Percentiles rank a stretch among this genome's conserved stretches.
These are phyloP conservation scores for Pythium phragmiticola DNA, from an alignment of 352 stramenopile genomes.

Conservation along the genomic window DNA sequence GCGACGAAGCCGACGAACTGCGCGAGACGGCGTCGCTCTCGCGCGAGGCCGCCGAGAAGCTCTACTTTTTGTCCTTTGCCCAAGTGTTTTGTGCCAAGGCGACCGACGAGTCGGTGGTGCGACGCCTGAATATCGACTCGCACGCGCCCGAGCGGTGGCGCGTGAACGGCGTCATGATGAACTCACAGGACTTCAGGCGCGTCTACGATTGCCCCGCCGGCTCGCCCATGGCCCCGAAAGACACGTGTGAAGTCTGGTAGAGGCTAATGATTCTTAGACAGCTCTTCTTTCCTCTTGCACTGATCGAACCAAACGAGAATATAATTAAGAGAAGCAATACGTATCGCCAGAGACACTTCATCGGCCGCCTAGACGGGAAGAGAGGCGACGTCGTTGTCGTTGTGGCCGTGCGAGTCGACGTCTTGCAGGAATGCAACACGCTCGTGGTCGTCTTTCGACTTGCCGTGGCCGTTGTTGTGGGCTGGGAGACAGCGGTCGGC, in stretches of 20 bases:
- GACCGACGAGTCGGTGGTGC: slow-evolving; percentile 53
- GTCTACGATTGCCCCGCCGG: slow-evolving; percentile 55
- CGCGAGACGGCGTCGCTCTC: slow-evolving; percentile 13
- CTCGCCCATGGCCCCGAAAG: slow-evolving; percentile 65
- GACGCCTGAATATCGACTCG: slow-evolving; percentile 52
- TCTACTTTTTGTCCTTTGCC: slow-evolving; percentile 82
- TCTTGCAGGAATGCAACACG: slow-evolving; percentile 9
- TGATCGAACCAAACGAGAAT: not conserved
- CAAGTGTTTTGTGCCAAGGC: slow-evolving; percentile 70
- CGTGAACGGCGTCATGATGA: slow-evolving; percentile 78
- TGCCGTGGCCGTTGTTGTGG: not conserved
- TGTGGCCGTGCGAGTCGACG: not conserved
- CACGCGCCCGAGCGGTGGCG: slow-evolving; percentile 73
- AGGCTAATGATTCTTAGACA: too few species aligned
- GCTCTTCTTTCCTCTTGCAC: too few species aligned
- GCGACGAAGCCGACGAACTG: slow-evolving; percentile 29
- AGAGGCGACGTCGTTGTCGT: slow-evolving; percentile 19
- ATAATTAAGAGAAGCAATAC: slow-evolving; percentile 1
- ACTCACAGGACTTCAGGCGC: slow-evolving; percentile 63
- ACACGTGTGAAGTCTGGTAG: slow-evolving; percentile 72
- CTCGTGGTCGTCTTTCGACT: not conserved
- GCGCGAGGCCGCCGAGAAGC: slow-evolving; percentile 38
- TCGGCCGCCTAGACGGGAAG: slow-evolving; percentile 16
- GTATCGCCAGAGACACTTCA: too few species aligned
- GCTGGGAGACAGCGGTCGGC: slow-evolving; percentile 41